Evolutionary conservation across 2,329 filamentous ascomycete genomes (phyloP), one percentile per base, ranked within the genome.

Genomic region (Colletotrichum endophyticum): DNA sequence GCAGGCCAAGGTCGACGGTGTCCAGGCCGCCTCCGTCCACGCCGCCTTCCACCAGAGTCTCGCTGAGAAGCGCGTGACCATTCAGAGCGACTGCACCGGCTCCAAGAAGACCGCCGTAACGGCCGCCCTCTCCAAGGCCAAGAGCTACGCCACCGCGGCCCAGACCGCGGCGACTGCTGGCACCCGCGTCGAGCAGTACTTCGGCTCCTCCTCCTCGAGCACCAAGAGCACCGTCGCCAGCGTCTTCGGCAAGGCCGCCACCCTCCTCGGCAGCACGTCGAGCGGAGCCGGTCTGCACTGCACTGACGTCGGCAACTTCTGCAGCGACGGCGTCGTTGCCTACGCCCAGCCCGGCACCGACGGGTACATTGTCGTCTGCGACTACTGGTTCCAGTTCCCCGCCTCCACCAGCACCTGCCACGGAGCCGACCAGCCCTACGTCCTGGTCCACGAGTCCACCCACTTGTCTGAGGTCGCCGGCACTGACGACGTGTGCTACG

Each of bases 401-500:
- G 85, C 87, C 3, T 73, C 91, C 22, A 84, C 88, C 12, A 79
- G 78, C 8, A 83, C 81, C 2, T 95, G 93, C 86, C 91, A 94
- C 80, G 88, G 80, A 2, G 61, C 72, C 22, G 75, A 77, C 66
- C 91, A 93, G 85, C 91, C 90, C 5, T 93, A 89, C 16, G 94
- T 92, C 16, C 88, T 89, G 32, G 83, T 95, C 16, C 93, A 95
- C 80, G 93, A 94, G 86, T 86, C 88, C 79, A 93, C 92, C 6
- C 93, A 94, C 81, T 78, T 89, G 87, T 89, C n/a, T 84, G 88
- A 81, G 87, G 84, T 84, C 77, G 91, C 90, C 69, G 91, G 91
- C 9, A 94, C 92, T 8, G 61, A 68, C 9, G 75, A 77, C n/a
- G 78, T 78, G 36, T 76, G 73, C 44, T 78, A 78, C 68, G 77